These are phyloP conservation scores for Glycine soja DNA, from an alignment of 306 rosid species.

Conservation along the genomic window DNA sequence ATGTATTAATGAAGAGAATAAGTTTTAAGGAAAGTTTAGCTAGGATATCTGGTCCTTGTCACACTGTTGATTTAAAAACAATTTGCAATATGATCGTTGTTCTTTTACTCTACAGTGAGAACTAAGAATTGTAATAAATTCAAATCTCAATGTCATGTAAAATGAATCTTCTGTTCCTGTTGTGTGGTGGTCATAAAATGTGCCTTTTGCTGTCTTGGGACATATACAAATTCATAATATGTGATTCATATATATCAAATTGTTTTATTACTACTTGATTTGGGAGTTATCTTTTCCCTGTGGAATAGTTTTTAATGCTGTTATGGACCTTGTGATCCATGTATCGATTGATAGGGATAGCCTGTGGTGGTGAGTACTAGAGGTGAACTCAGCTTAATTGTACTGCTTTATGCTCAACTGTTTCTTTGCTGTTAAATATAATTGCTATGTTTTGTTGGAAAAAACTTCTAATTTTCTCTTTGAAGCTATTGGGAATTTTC, in stretches of 20 bases:
- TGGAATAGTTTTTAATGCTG: not conserved
- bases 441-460: not conserved
- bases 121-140: slow-evolving; percentile 15
- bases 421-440: slow-evolving; percentile 1
- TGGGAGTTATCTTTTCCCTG: not conserved
- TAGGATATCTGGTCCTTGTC: slow-evolving; percentile 23
- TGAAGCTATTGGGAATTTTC: not conserved
- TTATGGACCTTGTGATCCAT: not conserved
- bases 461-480: slow-evolving; percentile 7
- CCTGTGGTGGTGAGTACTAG: not conserved
- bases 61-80: slow-evolving; percentile 15
- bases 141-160: not conserved
- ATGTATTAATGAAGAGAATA: not conserved
- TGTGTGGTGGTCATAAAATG: not conserved
- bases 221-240: slow-evolving; percentile 14
- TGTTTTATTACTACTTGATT: slow-evolving; percentile 13
- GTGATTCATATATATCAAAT: not conserved
- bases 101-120: slow-evolving; percentile 8
- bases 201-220: not conserved
- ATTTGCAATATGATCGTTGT: slow-evolving; percentile 4
- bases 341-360: not conserved
- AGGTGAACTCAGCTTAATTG: not conserved
- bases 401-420: not conserved
- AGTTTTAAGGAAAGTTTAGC: slow-evolving; percentile 1
- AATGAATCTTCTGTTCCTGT: slow-evolving; percentile 9